These are phyloP conservation scores for Zymoseptoria ardabiliae DNA, from an alignment of 2,329 filamentous ascomycete species.

Conservation along the genomic window DNA sequence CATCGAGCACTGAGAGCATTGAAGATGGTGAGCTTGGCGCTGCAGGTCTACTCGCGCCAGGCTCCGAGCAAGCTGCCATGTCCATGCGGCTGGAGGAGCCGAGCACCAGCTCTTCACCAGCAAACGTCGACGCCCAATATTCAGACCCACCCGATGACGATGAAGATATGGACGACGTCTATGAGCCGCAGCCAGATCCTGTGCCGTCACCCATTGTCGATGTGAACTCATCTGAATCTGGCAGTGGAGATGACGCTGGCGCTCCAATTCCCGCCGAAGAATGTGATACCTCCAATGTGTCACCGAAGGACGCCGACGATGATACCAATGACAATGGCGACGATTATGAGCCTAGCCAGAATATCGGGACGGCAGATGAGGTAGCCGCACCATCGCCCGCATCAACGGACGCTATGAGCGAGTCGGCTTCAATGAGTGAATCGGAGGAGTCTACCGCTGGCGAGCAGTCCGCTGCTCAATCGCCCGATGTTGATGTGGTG, in stretches of 20 bases:
- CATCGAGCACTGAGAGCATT: neutral
- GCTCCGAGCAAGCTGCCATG: neutral
- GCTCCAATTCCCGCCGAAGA: neutral
- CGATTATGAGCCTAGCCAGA: slow-evolving; percentile 3
- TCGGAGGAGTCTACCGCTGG: neutral
- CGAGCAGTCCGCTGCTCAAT: neutral
- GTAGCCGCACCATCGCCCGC: neutral
- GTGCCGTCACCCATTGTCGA: neutral
- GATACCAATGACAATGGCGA: neutral
- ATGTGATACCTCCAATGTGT: neutral
- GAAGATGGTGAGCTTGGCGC: neutral
- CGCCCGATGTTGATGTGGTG: neutral
- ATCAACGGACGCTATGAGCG: neutral
- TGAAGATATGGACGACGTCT: neutral
- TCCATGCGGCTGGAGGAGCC: neutral
- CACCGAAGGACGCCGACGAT: neutral
- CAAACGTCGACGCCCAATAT: neutral
- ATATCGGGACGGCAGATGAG: neutral
- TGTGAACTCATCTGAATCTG: neutral
- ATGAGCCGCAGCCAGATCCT: neutral
- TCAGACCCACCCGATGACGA: neutral
- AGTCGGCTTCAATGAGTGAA: neutral
- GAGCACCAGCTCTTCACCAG: neutral
- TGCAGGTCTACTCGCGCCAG: neutral
- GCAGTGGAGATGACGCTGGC: neutral